Evolutionary conservation across 2,329 filamentous ascomycete species (phyloP), one percentile per base, ranked within the genome.

Genomic region (Chaetothyriales sp.): DNA sequence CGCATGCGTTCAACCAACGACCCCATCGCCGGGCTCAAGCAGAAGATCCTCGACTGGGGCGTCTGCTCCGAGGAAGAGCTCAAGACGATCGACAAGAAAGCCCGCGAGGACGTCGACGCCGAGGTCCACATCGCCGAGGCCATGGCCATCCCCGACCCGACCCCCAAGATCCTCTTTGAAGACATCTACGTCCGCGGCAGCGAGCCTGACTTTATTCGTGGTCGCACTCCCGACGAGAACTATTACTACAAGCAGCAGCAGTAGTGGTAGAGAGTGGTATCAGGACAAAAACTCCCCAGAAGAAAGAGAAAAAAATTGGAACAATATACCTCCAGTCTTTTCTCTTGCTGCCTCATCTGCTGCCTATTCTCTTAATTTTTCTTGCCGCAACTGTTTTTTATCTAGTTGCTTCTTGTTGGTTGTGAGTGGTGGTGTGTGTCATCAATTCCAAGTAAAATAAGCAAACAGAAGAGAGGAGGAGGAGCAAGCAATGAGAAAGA

Each of bases 1-100:
- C 89, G 90, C 71, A 98, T 98, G 92, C 86, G 92, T 65, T 93
- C 85, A 63, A 98, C 92, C 73, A 86, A 96, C 73, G 92, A 98
- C 74, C 88, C 92, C 61, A 98, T 98, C 66, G 88, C 89, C 64
- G 92, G 92, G 54, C 81, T 98, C 62, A 96, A 96, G 82, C 85
- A 92, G 76, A 95, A 95, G 78, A 83, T 98, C 60, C 74, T 98
- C 53, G 92, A 98, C 72, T 98, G 92, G 92, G 80, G 80, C 54
- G 84, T 98, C 60, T 82, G 82, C 61, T 81, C 77, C 55, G 92
- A 98, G 77, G 89, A 95, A 43, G 90, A 96, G 73, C 83, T 98
- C 69, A 98, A 98, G 84, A 69, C 70, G 59, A 81, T 98, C 61
- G 92, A 98, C 77, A 96, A 95, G 80, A 81, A 93, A 64, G 89